Evolutionary conservation across 352 stramenopile genomes (phyloP).

Genomic region (Pythium monospermum): DNA sequence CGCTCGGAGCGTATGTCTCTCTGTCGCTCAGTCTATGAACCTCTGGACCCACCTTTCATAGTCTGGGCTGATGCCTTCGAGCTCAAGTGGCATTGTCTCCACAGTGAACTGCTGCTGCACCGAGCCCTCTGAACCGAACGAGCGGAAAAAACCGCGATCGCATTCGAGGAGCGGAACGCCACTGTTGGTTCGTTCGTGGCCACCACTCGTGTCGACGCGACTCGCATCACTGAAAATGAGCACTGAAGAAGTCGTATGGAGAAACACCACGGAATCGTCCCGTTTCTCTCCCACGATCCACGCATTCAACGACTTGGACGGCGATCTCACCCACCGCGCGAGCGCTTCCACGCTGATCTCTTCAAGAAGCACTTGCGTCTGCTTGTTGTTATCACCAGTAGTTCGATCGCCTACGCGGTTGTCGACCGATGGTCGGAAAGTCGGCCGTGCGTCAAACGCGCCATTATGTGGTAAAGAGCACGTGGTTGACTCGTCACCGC

Average conservation of each 20-base stretch:
- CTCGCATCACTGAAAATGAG: too few species aligned
- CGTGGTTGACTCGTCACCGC: neutral
- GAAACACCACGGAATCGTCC: conserved; percentile 2
- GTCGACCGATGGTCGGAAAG: conserved; percentile 37
- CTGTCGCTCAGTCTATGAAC: too few species aligned
- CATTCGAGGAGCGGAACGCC: conserved; percentile 25
- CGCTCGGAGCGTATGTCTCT: too few species aligned
- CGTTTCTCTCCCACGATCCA: conserved; percentile 1
- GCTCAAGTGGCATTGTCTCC: conserved; percentile 46
- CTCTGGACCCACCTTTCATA: conserved; percentile 2
- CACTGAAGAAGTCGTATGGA: conserved; percentile 1
- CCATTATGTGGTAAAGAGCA: conserved; percentile 32
- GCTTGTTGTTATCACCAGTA: neutral
- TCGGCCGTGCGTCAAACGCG: conserved; percentile 36
- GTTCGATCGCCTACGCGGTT: neutral
- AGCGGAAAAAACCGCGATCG: conserved; percentile 43
- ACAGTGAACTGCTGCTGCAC: conserved; percentile 51
- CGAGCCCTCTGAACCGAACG: conserved; percentile 27
- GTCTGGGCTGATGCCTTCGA: conserved; percentile 1
- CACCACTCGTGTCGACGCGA: too few species aligned
- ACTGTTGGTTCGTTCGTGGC: too few species aligned
- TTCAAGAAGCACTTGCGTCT: neutral
- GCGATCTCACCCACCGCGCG: conserved; percentile 6
- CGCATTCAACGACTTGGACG: conserved; percentile 8
- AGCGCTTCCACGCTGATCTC: conserved; percentile 1